phyloP scores from a whole-genome alignment of 2,329 filamentous ascomycete genomes.

The Colletotrichum lentis region DNA sequence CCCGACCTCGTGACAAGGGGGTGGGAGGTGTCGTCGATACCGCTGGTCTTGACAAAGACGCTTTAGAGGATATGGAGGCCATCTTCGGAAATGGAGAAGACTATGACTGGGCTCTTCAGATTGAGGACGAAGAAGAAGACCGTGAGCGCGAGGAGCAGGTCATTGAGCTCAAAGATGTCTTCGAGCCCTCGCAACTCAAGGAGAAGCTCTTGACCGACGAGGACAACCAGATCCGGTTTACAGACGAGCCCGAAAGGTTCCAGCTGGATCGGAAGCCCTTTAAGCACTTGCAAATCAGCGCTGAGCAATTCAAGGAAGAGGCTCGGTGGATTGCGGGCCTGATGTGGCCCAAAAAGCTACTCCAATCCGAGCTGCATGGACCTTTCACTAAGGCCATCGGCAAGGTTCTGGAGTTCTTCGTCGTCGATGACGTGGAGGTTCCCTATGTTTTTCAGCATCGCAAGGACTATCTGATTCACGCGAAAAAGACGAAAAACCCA shows the following conservation, averaged over 20 bases:
- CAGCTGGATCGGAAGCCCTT: conserved; percentile 91
- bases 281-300: conserved; percentile 79
- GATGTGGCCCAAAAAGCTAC: conserved; percentile 85
- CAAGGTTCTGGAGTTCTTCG: conserved; percentile 94
- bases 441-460: conserved; percentile 98
- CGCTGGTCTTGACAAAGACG: conserved; percentile 87
- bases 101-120: conserved; percentile 91
- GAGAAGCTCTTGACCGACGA: conserved; percentile 96
- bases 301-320: conserved; percentile 90
- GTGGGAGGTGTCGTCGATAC: conserved; percentile 77
- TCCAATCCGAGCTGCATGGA: conserved; percentile 74
- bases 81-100: conserved; percentile 94
- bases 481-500: conserved; percentile 72
- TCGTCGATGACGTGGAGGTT: conserved; percentile 92
- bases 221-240: conserved; percentile 87
- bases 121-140: conserved; percentile 86
- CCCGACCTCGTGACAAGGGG: conserved; percentile 77
- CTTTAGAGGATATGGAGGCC: conserved; percentile 90
- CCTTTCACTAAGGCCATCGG: conserved; percentile 89
- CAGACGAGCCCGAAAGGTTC: conserved; percentile 92
- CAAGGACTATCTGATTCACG: conserved; percentile 96
- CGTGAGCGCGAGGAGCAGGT: conserved; percentile 81
- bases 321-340: conserved; percentile 89
- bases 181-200: conserved; percentile 92
- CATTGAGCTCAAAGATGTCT: conserved; percentile 95